phyloP scores from a whole-genome alignment of 108 stramenopile species.

The Schizochytrium sp. region DNA sequence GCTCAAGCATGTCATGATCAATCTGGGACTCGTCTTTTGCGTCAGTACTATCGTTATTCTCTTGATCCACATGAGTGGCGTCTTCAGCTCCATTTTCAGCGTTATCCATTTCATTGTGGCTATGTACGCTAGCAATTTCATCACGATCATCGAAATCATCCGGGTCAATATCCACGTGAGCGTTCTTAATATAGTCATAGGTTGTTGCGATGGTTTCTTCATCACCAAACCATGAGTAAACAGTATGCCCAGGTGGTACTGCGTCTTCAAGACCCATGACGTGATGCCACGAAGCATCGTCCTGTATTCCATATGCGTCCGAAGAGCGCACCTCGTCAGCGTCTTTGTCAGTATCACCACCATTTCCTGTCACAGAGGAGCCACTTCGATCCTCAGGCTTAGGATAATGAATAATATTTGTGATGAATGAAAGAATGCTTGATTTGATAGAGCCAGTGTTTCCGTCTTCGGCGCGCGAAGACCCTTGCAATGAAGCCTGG shows the following conservation, averaged over 20 bases:
- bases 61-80: no score
- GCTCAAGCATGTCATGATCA: no score
- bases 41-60: no score
- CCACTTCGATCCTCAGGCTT: background rate
- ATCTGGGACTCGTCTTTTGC: no score
- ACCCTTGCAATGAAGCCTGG: background rate
- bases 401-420: conserved; percentile 37
- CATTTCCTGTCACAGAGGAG: background rate
- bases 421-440: conserved; percentile 49
- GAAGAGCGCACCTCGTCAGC: background rate
- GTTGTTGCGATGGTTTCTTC: background rate
- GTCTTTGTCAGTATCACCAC: background rate
- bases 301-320: background rate
- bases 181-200: background rate
- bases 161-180: background rate
- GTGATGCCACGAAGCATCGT: background rate
- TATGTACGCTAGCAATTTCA: background rate
- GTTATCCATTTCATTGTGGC: no score
- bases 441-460: conserved; percentile 20
- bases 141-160: background rate
- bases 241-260: conserved; percentile 39
- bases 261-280: background rate
- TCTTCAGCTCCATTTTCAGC: no score
- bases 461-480: background rate
- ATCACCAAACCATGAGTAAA: conserved; percentile 5